Base-by-base conservation (phyloP, 148 eudicot genomes). In the Rhododendron molle region DNA sequence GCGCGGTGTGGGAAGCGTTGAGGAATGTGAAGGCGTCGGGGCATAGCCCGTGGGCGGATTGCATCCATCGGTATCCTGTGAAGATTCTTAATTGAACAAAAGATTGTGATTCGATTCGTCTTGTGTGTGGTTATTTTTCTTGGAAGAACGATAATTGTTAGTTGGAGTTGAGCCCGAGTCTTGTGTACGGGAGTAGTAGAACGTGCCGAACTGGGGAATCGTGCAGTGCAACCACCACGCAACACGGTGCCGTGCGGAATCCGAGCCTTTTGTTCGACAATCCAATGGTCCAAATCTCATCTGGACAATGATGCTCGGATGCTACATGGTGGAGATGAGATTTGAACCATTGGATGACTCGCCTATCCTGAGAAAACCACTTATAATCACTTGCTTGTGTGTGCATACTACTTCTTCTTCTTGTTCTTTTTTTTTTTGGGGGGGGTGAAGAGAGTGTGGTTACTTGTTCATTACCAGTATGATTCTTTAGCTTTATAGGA, bases 1-100 rank as follows among this genome's bases (percentile, higher is more conserved):
- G 94, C 36, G 94, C 93, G 0, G 93, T 92, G 14, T 92, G 94
- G 94, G 74, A 90, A 71, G 93, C 94, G 6, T 34, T 92, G 15
- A 82, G 89, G 81, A 56, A 88, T 76, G 94, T 92, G 50, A 85
- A 90, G 77, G 85, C 93, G 0, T 90, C 94, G 7, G 86, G 85
- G 18, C 90, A 90, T 81, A 92, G 90, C 54, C 94, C 94, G 3
- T 92, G 94, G 94, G 73, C 86, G 62, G 93, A 92, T 43, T 92
- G 94, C 86, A 92, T 92, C 85, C 71, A 91, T 11, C 83, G 84
- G 87, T 92, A 92, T 26, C 94, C 94, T 16, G 92, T 92, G 52
- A 74, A 86, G 84, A 83, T 88, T 9, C 26, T 11, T 14, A 71
- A 71, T 71, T 71, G 76, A 71, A 32, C 3, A 0, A 15, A 30